These are phyloP conservation scores for Mrakia hoshinonis DNA, from an alignment of 768 basidiomycete genomes.

Conservation along the genomic window DNA sequence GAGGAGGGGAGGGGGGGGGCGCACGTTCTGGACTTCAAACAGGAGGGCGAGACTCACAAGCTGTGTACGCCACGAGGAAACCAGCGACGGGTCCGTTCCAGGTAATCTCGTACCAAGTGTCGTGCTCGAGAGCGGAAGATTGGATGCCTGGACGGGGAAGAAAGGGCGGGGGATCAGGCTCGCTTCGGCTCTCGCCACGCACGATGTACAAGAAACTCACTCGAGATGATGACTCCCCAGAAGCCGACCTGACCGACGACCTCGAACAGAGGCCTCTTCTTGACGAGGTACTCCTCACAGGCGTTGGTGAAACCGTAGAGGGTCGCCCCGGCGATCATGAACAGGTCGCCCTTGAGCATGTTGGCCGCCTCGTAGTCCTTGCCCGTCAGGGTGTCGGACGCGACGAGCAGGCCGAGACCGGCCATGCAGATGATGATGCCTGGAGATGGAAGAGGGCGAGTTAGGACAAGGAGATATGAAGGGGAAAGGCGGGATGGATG, in stretches of 20 bases:
- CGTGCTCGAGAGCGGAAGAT: constrained; percentile 64
- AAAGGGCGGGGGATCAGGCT: not conserved
- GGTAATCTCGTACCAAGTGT: constrained; percentile 53
- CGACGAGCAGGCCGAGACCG: constrained; percentile 71
- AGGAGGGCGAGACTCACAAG: constrained; percentile 43
- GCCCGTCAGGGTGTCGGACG: constrained; percentile 64
- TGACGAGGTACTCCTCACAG: constrained; percentile 70
- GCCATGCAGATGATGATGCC: constrained; percentile 60
- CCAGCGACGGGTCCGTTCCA: constrained; percentile 65
- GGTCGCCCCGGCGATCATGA: constrained; percentile 78
- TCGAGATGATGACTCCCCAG: constrained; percentile 56
- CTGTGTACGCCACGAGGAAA: constrained; percentile 49
- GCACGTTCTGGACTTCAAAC: no score
- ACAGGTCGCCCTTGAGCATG: constrained; percentile 69
- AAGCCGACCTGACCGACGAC: constrained; percentile 79
- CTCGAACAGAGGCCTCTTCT: constrained; percentile 70
- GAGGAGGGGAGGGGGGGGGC: not conserved
- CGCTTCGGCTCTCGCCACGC: constrained; percentile 46
- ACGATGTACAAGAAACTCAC: not conserved
- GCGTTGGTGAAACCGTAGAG: constrained; percentile 73
- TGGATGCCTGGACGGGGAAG: constrained; percentile 47
- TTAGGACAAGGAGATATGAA: not conserved
- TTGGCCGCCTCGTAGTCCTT: constrained; percentile 61
- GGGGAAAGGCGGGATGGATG: not conserved
- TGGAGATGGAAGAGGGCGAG: constrained; percentile 44